Evolutionary conservation across 805 yeast genomes (phyloP), one percentile per base, ranked within the genome.

Genomic region (Wickerhamomyces chambardii): DNA sequence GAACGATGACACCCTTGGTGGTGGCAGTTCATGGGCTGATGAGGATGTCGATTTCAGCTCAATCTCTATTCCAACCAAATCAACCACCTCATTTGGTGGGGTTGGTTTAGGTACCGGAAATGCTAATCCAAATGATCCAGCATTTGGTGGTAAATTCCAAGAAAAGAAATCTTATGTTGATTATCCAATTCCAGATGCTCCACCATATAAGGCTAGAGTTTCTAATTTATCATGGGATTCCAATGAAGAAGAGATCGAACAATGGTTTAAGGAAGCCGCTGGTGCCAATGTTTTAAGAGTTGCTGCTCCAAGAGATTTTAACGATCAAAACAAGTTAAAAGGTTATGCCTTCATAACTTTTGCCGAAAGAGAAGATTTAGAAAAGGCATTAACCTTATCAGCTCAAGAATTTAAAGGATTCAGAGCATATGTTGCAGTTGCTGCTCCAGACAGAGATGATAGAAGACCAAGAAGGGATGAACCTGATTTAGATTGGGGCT

Each of bases 121-220:
- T 35, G 57, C 56, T 18, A 56, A 60, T 30, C 47, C 59, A 35
- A 45, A 55, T 39, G 67, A 61, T 41, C 64, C 68, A 30, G 61
- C 66, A 14, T 51, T 58, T 41, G 58, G 47, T 40, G 63, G 63
- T 33, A 56, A 59, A 35, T 49, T 64, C 45, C 63, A 64, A 44
- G 75, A 72, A 43, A 73, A 84, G 60, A 68, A 65, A 27, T 24
- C n/a, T n/a, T n/a, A 24, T 24, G 27, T 11, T 24, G 89, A 81
- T 54, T 82, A 64, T 47, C 95, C 95, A 30, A 70, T 92, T 41
- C 99, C 99, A 31, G 90, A 86, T 49, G 70, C 64, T 35, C 87
- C 97, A 15, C 99, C 99, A 36, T 92, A 61, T 70, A 81, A 84
- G 51, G 97, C 95, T n/a, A 76, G 85, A 56, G 70, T 90, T 46